Evolutionary conservation across 441 rosid genomes (phyloP), one percentile per base, ranked within the genome.

Genomic region (Adansonia madagascariensis): DNA sequence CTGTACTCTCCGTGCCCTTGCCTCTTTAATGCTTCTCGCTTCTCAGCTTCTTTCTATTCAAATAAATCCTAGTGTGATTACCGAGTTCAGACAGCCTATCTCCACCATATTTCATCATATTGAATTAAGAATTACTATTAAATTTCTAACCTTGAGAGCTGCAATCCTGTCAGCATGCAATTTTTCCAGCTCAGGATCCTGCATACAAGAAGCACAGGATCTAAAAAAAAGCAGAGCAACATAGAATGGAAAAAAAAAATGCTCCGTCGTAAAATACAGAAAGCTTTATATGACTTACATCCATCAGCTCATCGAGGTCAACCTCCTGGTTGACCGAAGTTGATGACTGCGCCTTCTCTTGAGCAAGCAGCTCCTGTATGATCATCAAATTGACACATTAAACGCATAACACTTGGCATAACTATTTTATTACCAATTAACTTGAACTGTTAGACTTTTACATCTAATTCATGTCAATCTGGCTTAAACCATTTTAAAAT

Each of bases 171-270:
- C 98, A 0, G 97, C 91, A 77, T 95, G 99, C 89, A 95, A 75
- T 60, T 89, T 95, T 84, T 93, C 97, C 73, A 95, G 88, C 84
- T 93, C 99, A 11, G 99, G 99, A 83, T 93, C 98, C 99, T 95
- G 81, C 20, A 84, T 22, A 80, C 64, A 77, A 78, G 71, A 78
- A 39, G 50, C 76, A 77, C 52, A 50, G 39, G 59, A 74, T 61
- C 71, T 17, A 67, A 8, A 1, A 0, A 17, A 73, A 61, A 11
- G 44, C 7, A 44, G 18, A 39, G 24, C 2, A 68, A 11, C 17
- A 8, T 20, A 6, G 20, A 39, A 14, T 18, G 50, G n/a, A 60
- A n/a, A 3, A 62, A n/a, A 62, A 43, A 41, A 17, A 5, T 20
- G 56, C 8, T 43, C 62, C 55, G 74, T 7, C 14, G 9, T 65